Base-by-base conservation (phyloP, 768 basidiomycete species). In the Macrolepiota albuminosa region DNA sequence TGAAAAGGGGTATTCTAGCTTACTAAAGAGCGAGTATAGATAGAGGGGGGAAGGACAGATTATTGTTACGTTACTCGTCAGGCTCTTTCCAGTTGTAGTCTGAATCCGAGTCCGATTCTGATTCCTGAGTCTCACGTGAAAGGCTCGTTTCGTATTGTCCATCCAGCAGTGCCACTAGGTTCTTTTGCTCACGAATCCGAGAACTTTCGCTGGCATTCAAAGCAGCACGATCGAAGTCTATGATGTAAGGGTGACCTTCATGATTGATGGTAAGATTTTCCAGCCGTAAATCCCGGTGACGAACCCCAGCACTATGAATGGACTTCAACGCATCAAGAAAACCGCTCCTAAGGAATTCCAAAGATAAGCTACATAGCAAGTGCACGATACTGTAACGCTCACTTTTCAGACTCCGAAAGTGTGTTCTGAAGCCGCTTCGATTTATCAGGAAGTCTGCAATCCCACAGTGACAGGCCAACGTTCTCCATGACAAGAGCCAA, bases 141-240 rank as follows among this genome's bases (percentile, higher is more conserved):
- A 46, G 24, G 6, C 46, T 14, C 46, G 45, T 36, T 50, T 56
- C 45, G 8, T 56, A 46, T 47, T 16, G 7, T 36, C 55, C 55
- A 13, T 56, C 42, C 0, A 56, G 34, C 21, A 56, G 24, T 2
- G 6, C 29, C 10, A 31, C 4, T 2, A 56, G 24, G 1, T 33
- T 5, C 11, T 36, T 9, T n/a, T 34, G 11, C 18, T 56, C 55
- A 11, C 55, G 42, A 5, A 1, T 6, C 1, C 11, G 43, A 2
- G 55, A 34, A n/a, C 13, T 6, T 37, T 46, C 52, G 13, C 37
- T 54, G 21, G 58, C 39, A 2, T 29, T 29, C 18, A 61, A 43
- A 24, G 49, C 47, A 24, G 66, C 61, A 10, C 62, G 51, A 52
- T 69, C 66, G 54, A 70, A 70, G 59, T 71, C 70, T 37, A 68